phyloP scores from a whole-genome alignment of 345 rosid species.

The Lumnitzera racemosa region DNA sequence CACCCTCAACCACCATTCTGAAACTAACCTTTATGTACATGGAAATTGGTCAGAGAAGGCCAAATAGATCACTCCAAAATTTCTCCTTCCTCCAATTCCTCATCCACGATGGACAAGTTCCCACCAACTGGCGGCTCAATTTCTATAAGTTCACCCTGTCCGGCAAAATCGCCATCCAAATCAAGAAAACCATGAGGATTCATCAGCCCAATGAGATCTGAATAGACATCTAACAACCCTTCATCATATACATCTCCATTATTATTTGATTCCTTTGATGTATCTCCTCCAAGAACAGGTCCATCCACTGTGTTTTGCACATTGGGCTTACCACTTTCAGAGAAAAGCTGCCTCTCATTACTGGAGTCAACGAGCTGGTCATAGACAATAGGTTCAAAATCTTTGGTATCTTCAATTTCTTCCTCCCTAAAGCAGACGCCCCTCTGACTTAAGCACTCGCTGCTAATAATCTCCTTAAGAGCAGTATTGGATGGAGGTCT shows the following conservation, averaged over 20 bases:
- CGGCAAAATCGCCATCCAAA: slow-evolving; percentile 44
- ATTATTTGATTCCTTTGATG: slow-evolving; percentile 14
- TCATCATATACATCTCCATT: slow-evolving; percentile 61
- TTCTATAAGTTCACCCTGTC: slow-evolving; percentile 22
- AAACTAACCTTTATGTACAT: no score
- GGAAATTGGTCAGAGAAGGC: no score
- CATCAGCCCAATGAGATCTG: slow-evolving; percentile 53
- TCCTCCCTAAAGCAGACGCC: slow-evolving; percentile 60
- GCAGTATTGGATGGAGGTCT: slow-evolving; percentile 13
- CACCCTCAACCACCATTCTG: no score
- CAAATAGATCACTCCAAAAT: slow-evolving; percentile 30
- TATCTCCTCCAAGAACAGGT: slow-evolving; percentile 7
- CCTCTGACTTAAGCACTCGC: slow-evolving; percentile 21
- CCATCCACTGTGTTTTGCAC: slow-evolving; percentile 4
- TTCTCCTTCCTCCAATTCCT: slow-evolving; percentile 88
- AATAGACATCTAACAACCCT: slow-evolving; percentile 54
- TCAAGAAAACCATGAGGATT: slow-evolving; percentile 67
- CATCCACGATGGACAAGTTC: slow-evolving; percentile 11
- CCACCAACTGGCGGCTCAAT: slow-evolving; percentile 18
- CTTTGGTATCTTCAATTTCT: slow-evolving; percentile 41
- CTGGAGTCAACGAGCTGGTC: slow-evolving; percentile 27
- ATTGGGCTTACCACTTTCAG: slow-evolving; percentile 5
- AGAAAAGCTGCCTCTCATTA: slow-evolving; percentile 14
- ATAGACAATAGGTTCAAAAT: slow-evolving; percentile 35
- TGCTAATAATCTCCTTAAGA: slow-evolving; percentile 16